Percentiles rank a stretch among this genome's conserved stretches.
Conservation (phyloP, 306 rosid species). For the Dryas octopetala region DNA sequence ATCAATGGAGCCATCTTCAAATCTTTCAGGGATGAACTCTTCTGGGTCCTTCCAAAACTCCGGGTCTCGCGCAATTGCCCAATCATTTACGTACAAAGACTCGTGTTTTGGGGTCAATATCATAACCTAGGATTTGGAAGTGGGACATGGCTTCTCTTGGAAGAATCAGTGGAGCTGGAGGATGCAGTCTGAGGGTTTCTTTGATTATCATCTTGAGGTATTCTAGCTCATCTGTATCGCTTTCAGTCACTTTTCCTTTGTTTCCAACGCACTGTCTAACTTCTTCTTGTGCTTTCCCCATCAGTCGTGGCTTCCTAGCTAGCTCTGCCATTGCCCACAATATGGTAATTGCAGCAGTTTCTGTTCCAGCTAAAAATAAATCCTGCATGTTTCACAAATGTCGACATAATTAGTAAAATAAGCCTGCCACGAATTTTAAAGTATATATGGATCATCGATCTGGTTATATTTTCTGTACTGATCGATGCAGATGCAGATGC, state of each 20-base stretch:
- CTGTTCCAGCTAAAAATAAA: constrained; percentile 41
- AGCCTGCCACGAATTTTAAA: no score
- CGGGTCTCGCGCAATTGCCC: constrained; percentile 47
- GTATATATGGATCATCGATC: no score
- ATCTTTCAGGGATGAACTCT: constrained; percentile 51
- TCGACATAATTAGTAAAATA: neutral
- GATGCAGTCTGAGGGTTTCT: constrained; percentile 50
- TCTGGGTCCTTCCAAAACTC: constrained; percentile 36
- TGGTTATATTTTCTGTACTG: no score
- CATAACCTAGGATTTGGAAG: constrained; percentile 29
- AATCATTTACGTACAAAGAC: constrained; percentile 34
- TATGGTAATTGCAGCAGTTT: constrained; percentile 31
- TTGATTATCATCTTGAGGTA: constrained; percentile 43
- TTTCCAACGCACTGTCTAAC: constrained; percentile 9
- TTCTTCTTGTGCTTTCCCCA: constrained; percentile 43
- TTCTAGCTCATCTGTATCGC: constrained; percentile 23
- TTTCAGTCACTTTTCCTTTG: constrained; percentile 26
- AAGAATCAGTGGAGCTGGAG: constrained; percentile 37
- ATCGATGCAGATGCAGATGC: no score
- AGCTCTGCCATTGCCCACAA: constrained; percentile 51
- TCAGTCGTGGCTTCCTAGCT: constrained; percentile 28
- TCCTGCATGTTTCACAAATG: constrained; percentile 20
- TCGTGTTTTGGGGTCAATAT: constrained; percentile 27
- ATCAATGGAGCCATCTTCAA: constrained; percentile 26
- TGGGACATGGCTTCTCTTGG: constrained; percentile 40